These are phyloP conservation scores for Acidiella bohemica DNA, from an alignment of 495 filamentous ascomycete species.

Conservation along the genomic window DNA sequence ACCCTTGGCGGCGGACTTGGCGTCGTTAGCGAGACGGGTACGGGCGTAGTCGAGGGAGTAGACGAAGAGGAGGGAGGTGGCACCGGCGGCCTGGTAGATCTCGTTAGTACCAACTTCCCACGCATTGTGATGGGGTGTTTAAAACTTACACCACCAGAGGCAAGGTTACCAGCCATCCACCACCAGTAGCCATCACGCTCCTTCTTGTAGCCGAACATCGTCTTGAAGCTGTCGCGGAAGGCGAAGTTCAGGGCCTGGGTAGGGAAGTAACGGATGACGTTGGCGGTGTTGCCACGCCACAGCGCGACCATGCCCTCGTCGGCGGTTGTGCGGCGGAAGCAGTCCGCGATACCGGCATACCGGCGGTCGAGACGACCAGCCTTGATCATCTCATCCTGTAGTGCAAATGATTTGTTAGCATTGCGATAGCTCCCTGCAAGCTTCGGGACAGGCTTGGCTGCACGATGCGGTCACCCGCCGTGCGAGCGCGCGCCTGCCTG, in stretches of 20 bases:
- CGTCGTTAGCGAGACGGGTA: constrained; percentile 99
- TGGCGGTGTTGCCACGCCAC: constrained; percentile 99
- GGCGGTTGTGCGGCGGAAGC: constrained; percentile 77
- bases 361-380: constrained; percentile 93
- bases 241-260: constrained; percentile 99
- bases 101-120: constrained; percentile 21
- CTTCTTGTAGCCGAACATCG: constrained; percentile 99
- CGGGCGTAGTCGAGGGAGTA: constrained; percentile 99
- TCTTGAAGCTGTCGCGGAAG: constrained; percentile 99
- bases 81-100: constrained; percentile 71
- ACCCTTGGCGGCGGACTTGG: constrained; percentile 89
- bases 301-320: constrained; percentile 75
- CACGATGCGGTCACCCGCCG: constrained; percentile 6
- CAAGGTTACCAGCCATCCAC: constrained; percentile 99
- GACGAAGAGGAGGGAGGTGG: constrained; percentile 99
- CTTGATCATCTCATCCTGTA: constrained; percentile 99
- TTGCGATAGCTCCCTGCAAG: neutral
- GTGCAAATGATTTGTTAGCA: neutral
- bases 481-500: no score
- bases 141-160: constrained; percentile 89
- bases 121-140: no score
- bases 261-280: constrained; percentile 99
- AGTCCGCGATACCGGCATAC: constrained; percentile 87
- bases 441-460: constrained; percentile 3
- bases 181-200: constrained; percentile 93